Evolutionary conservation across 2,329 filamentous ascomycete species (phyloP).

Genomic region (Alternaria sp.): DNA sequence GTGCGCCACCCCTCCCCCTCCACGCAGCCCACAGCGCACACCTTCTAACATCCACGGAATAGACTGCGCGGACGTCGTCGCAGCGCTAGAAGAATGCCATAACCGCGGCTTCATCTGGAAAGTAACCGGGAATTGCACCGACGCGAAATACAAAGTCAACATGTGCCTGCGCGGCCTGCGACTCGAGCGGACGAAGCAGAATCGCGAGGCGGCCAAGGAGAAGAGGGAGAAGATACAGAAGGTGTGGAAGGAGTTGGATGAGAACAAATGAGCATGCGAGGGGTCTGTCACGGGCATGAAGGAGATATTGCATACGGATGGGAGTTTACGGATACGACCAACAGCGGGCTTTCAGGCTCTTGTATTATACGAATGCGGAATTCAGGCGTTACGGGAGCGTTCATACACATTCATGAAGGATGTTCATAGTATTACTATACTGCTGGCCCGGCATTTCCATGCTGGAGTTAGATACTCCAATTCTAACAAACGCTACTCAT

Average conservation of each 20-base stretch:
- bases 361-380: not conserved
- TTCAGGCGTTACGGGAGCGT: not conserved
- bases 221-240: conserved; percentile 77
- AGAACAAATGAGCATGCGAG: conserved; percentile 58
- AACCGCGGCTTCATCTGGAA: conserved; percentile 91
- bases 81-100: conserved; percentile 93
- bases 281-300: too few species aligned
- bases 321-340: not conserved
- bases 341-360: not conserved
- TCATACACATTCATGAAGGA: not conserved
- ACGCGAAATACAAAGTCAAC: conserved; percentile 82
- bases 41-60: conserved; percentile 13
- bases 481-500: conserved; percentile 29
- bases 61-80: conserved; percentile 97
- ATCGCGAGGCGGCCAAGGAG: conserved; percentile 71
- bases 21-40: not conserved
- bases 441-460: conserved; percentile 1
- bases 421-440: conserved; percentile 10
- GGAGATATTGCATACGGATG: not conserved
- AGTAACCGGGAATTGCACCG: conserved; percentile 86
- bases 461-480: not conserved
- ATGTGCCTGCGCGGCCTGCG: conserved; percentile 83
- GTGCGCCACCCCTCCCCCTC: conserved; percentile 56
- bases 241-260: conserved; percentile 79
- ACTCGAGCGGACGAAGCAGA: conserved; percentile 75